Conservation (phyloP, 331 rosid genomes). For the Malus hybrid region DNA sequence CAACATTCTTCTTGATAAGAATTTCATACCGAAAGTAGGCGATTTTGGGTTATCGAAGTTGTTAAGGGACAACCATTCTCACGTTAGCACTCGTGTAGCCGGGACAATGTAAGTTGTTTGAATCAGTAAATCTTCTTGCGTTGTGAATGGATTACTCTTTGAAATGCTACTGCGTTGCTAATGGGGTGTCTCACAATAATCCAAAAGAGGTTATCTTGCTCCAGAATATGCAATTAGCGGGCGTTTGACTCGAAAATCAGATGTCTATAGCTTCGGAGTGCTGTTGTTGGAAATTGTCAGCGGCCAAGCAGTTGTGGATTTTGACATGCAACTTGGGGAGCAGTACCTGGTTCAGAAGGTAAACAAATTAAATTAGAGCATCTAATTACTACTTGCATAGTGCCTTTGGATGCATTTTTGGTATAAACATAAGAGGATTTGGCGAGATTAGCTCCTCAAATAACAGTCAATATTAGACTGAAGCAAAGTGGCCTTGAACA, state of each 20-base stretch:
- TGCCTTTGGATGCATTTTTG: too few relatives aligned
- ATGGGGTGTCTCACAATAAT: slow-evolving; percentile 11
- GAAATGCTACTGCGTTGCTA: slow-evolving; percentile 17
- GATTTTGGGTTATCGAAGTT: slow-evolving; percentile 84
- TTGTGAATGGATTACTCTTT: neutral
- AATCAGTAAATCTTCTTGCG: neutral
- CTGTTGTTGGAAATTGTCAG: slow-evolving; percentile 64
- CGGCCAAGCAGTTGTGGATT: slow-evolving; percentile 56
- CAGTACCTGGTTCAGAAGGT: slow-evolving; percentile 91
- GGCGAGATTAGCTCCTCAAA: too few relatives aligned
- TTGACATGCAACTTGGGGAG: slow-evolving; percentile 43
- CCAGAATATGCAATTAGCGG: slow-evolving; percentile 92
- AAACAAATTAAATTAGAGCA: neutral
- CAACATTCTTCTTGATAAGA: slow-evolving; percentile 73
- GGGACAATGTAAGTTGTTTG: slow-evolving; percentile 78
- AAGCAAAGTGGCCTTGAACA: too few relatives aligned
- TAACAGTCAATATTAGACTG: too few relatives aligned
- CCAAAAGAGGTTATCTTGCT: slow-evolving; percentile 78
- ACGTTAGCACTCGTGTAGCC: slow-evolving; percentile 82
- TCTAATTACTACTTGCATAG: neutral
- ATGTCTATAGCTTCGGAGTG: slow-evolving; percentile 86
- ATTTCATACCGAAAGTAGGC: slow-evolving; percentile 59
- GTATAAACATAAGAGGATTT: too few relatives aligned
- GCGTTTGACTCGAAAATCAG: slow-evolving; percentile 76
- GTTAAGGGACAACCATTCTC: slow-evolving; percentile 49